phyloP scores from a whole-genome alignment of 2,329 filamentous ascomycete species.

The Ophiostoma ulmi region DNA sequence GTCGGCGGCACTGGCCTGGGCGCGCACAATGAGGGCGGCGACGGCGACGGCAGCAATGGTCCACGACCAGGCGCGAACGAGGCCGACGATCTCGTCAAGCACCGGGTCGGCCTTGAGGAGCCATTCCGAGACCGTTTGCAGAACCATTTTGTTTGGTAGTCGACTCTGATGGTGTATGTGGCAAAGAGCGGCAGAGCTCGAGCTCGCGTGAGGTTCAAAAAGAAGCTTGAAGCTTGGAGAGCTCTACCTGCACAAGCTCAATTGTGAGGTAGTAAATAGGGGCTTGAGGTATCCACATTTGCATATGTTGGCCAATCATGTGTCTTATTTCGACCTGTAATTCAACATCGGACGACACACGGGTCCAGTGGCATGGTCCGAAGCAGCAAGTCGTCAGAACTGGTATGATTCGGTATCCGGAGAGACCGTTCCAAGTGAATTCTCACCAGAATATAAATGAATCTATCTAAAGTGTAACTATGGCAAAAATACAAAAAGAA shows the following conservation, averaged over 20 bases:
- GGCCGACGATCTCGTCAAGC: slow-evolving; percentile 5
- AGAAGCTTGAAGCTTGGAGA: not conserved
- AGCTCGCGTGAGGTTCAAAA: slow-evolving; percentile 18
- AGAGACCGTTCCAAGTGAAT: too few relatives aligned
- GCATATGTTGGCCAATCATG: not conserved
- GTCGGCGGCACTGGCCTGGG: slow-evolving; percentile 31
- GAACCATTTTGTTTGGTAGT: slow-evolving; percentile 16
- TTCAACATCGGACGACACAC: slow-evolving; percentile 10
- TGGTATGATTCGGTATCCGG: not conserved
- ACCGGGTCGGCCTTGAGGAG: slow-evolving; percentile 19
- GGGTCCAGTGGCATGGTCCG: not conserved
- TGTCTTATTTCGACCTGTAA: not conserved
- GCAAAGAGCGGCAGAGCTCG: not conserved
- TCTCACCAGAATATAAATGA: too few relatives aligned
- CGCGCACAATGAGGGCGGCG: slow-evolving; percentile 28
- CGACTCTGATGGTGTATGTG: not conserved
- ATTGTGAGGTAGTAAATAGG: not conserved
- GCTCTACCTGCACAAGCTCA: not conserved
- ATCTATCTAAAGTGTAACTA: too few relatives aligned
- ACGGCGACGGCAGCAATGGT: slow-evolving; percentile 17
- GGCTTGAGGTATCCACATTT: not conserved
- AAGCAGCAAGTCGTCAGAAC: not conserved
- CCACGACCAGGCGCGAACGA: slow-evolving; percentile 22
- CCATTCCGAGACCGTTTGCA: slow-evolving; percentile 17
- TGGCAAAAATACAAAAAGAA: not conserved